Evolutionary conservation across 2,329 filamentous ascomycete species (phyloP).

Genomic region (Fusarium tanahbumbuense): DNA sequence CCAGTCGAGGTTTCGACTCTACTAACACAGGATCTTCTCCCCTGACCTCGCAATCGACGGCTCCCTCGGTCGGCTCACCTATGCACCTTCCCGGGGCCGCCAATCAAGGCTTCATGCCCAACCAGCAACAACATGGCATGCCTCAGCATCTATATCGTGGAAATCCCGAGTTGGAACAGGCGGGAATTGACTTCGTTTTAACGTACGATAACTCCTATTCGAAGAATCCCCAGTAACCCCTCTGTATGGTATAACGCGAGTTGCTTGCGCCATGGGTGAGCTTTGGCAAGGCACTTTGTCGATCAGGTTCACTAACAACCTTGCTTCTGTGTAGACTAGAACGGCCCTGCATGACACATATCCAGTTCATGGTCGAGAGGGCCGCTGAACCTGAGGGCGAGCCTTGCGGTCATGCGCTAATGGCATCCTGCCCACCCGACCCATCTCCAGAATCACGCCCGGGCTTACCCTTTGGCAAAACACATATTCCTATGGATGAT

Average conservation of each 20-base stretch:
- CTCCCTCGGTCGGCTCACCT: conserved; percentile 54
- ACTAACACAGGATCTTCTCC: conserved; percentile 61
- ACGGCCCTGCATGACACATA: conserved; percentile 91
- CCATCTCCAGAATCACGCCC: conserved; percentile 62
- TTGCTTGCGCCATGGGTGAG: conserved; percentile 36
- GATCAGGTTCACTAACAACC: conserved; percentile 58
- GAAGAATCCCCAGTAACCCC: conserved; percentile 73
- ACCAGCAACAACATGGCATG: conserved; percentile 48
- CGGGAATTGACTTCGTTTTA: conserved; percentile 90
- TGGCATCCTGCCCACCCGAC: conserved; percentile 89
- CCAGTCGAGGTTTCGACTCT: conserved; percentile 67
- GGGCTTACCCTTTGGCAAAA: conserved; percentile 65
- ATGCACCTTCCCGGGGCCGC: conserved; percentile 31
- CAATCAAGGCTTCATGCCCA: conserved; percentile 46
- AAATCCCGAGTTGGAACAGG: conserved; percentile 79
- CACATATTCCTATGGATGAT: conserved; percentile 51
- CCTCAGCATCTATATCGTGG: conserved; percentile 46
- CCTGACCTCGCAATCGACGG: conserved; percentile 57
- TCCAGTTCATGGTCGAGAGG: conserved; percentile 79
- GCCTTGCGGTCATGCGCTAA: conserved; percentile 88
- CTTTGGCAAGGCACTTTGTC: conserved; percentile 30
- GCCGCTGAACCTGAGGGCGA: conserved; percentile 70
- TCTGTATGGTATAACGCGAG: conserved; percentile 58
- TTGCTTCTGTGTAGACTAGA: conserved; percentile 75
- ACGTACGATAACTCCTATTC: conserved; percentile 78